These are phyloP conservation scores for Suhomyces chickasaworum DNA, from an alignment of 1,139 yeast genomes.

Conservation along the genomic window DNA sequence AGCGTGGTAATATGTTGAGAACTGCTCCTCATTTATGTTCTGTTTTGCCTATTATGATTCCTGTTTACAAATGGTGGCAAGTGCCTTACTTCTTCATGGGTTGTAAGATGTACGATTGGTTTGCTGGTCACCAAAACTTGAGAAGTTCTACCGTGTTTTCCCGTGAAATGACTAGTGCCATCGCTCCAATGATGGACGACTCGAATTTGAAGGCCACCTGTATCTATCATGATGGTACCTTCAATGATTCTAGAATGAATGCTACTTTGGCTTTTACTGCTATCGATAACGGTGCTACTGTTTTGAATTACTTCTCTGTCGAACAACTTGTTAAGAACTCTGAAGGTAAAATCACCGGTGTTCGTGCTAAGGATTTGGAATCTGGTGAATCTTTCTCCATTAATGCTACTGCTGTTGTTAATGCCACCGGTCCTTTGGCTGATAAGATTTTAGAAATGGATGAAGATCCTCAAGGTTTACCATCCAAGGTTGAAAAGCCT, in stretches of 20 bases:
- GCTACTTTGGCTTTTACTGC: slow-evolving; percentile 86
- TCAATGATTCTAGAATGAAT: slow-evolving; percentile 91
- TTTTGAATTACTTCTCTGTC: slow-evolving; percentile 84
- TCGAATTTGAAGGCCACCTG: slow-evolving; percentile 83
- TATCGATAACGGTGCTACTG: slow-evolving; percentile 84
- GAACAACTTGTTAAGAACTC: slow-evolving; percentile 68
- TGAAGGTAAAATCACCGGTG: slow-evolving; percentile 67
- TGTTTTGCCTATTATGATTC: slow-evolving; percentile 90
- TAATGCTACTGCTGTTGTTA: slow-evolving; percentile 74
- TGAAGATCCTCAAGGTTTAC: slow-evolving; percentile 63
- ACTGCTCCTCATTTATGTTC: slow-evolving; percentile 93
- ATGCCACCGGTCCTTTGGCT: slow-evolving; percentile 94
- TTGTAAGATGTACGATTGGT: slow-evolving; percentile 87
- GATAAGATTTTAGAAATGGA: slow-evolving; percentile 89
- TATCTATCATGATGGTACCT: slow-evolving; percentile 93
- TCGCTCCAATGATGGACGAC: slow-evolving; percentile 87
- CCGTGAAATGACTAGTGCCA: slow-evolving; percentile 64
- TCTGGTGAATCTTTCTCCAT: slow-evolving; percentile 63
- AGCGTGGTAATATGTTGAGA: slow-evolving; percentile 83
- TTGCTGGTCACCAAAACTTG: slow-evolving; percentile 88
- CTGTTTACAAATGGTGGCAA: slow-evolving; percentile 95
- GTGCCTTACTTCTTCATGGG: slow-evolving; percentile 93
- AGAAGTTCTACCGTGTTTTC: slow-evolving; percentile 76
- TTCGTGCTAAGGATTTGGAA: slow-evolving; percentile 72
- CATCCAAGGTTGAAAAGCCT: slow-evolving; percentile 50